These are phyloP conservation scores for Mycena belliarum DNA, from an alignment of 768 basidiomycete genomes.

Conservation along the genomic window DNA sequence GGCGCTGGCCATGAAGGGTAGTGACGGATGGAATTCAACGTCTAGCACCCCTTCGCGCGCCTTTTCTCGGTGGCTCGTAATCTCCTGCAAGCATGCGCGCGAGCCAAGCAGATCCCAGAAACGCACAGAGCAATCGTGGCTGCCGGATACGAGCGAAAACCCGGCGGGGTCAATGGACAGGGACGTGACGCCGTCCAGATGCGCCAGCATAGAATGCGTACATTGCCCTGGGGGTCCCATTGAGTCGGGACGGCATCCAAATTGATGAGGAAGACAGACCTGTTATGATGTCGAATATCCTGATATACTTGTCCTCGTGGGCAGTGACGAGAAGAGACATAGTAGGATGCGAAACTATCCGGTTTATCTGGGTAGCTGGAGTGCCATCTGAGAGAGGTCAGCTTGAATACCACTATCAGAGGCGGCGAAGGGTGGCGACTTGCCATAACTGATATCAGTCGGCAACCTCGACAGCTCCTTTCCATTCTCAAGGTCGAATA, in stretches of 20 bases:
- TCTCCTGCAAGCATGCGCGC: conserved; percentile 84
- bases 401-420: conserved; percentile 1
- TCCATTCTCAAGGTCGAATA: conserved; percentile 89
- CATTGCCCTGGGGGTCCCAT: conserved; percentile 61
- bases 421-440: conserved; percentile 17
- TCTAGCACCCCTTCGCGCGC: conserved; percentile 88
- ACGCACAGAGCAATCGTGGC: conserved; percentile 91
- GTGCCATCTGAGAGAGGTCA: conserved; percentile 58
- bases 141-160: conserved; percentile 84
- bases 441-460: conserved; percentile 62
- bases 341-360: conserved; percentile 87
- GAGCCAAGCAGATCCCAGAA: conserved; percentile 91
- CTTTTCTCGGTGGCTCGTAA: conserved; percentile 87
- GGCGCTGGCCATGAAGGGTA: conserved; percentile 88
- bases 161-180: conserved; percentile 86
- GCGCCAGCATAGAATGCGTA: conserved; percentile 87
- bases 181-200: conserved; percentile 90
- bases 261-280: conserved; percentile 50
- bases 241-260: not conserved
- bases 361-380: conserved; percentile 78
- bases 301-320: conserved; percentile 92
- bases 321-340: conserved; percentile 86
- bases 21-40: conserved; percentile 79
- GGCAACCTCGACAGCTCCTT: conserved; percentile 67
- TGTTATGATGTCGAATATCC: conserved; percentile 82